Evolutionary conservation across 345 rosid genomes (phyloP).

Genomic region (Euphorbia peplus): DNA sequence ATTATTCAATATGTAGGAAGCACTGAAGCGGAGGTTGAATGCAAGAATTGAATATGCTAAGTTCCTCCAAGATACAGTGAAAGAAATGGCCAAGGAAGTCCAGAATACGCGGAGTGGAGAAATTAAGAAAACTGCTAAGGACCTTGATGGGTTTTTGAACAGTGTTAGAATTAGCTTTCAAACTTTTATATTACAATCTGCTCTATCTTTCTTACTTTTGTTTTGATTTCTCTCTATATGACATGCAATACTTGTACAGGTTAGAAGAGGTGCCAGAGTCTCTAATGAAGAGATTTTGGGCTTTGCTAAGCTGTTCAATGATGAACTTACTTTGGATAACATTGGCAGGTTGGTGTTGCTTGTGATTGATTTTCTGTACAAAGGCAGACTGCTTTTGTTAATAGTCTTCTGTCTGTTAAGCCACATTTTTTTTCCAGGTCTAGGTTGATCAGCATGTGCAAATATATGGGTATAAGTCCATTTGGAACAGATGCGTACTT

Average conservation of each 20-base stretch:
- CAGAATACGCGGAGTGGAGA: constrained; percentile 80
- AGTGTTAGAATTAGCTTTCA: constrained; percentile 6
- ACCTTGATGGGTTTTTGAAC: constrained; percentile 22
- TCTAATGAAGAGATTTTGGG: constrained; percentile 96
- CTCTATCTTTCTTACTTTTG: not conserved
- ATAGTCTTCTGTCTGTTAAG: not conserved
- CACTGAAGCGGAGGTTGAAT: constrained; percentile 73
- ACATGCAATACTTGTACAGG: constrained; percentile 38
- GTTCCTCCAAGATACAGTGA: constrained; percentile 60
- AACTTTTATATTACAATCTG: not conserved
- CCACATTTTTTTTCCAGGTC: constrained; percentile 46
- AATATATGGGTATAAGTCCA: constrained; percentile 95
- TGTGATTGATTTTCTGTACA: not conserved
- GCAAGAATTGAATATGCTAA: constrained; percentile 97
- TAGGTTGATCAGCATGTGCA: constrained; percentile 92
- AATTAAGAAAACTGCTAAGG: constrained; percentile 57
- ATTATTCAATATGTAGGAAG: constrained; percentile 55
- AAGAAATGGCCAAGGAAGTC: constrained; percentile 92
- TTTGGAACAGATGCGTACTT: constrained; percentile 92
- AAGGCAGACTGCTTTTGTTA: not conserved
- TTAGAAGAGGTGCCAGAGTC: constrained; percentile 82
- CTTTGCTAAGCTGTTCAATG: constrained; percentile 91
- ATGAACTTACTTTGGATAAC: constrained; percentile 92
- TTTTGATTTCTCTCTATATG: not conserved
- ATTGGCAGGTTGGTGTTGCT: constrained; percentile 67